Base-by-base conservation (phyloP, 139 green algal genomes). In the Chlamydomonas asymmetrica region DNA sequence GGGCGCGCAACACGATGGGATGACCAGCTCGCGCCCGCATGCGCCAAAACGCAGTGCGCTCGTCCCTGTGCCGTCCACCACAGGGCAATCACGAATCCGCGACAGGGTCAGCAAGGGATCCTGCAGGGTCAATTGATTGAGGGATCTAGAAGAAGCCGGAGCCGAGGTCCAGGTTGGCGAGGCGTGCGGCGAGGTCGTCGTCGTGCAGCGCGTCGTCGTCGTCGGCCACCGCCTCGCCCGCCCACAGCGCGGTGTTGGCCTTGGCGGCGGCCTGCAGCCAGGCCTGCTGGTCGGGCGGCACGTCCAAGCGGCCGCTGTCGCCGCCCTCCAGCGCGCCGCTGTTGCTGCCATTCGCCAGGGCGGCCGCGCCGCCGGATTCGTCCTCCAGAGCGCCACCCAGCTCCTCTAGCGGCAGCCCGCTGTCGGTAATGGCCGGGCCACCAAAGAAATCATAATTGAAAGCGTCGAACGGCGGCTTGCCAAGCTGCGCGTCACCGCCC, bases 401-500 rank as follows among this genome's bases (percentile, higher is more conserved):
- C 74, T 85, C 76, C 37, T 73, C 80, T 38, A 80, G 72, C n/a
- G n/a, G n/a, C 66, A 80, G 71, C 35, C 52, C 79, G 22, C 77
- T 63, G 25, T 40, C 41, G 37, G 35, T 49, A n/a, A 35, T 37
- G 23, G 61, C 45, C 18, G 76, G 64, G 18, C 64, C 67, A 29
- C 81, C 81, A 48, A 90, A 86, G 62, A 90, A 86, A 32, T 73
- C 79, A 73, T 84, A 86, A 31, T 72, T 77, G 75, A 90, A 86
- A 27, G 70, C 72, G n/a, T 85, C 57, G 41, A 84, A 85, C 32
- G 73, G 50, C 78, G 61, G 66, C 43, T 73, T 63, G 9, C 65
- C 62, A 64, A 60, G 31, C 49, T 54, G 71, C 1, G 59, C 59
- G 3, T 16, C 41, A 23, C 71, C 60, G 13, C 69, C 71, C 0